Evolutionary conservation across 73 alveolate species (phyloP).

Genomic region (Tetrahymena thermophila): DNA sequence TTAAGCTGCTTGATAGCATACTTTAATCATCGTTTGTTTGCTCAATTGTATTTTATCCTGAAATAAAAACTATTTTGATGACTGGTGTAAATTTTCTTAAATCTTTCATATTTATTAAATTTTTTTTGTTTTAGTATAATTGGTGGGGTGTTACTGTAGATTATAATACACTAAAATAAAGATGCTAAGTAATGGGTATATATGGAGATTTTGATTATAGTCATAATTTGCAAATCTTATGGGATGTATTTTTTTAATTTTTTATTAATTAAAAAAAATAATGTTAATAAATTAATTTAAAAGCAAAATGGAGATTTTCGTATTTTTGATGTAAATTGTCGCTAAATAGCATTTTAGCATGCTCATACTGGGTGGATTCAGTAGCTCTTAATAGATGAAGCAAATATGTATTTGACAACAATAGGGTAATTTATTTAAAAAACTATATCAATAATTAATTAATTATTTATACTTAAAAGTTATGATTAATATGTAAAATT

Average conservation of each 20-base stretch:
- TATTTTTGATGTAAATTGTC: neutral
- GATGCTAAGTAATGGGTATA: neutral
- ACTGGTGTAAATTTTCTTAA: neutral
- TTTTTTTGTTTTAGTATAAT: neutral
- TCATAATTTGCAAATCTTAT: neutral
- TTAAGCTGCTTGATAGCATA: too few species aligned
- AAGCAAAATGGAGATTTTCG: neutral
- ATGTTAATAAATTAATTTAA: too few species aligned
- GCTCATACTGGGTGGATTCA: neutral
- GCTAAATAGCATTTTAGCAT: neutral
- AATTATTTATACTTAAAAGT: neutral
- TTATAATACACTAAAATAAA: neutral
- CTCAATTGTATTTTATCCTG: neutral
- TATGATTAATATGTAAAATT: neutral
- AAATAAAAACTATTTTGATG: neutral
- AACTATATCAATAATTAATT: too few species aligned
- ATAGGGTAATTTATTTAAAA: neutral
- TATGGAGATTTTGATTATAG: neutral
- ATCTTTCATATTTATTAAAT: too few species aligned
- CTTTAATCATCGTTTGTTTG: neutral
- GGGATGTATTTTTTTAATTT: neutral
- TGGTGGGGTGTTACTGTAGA: neutral
- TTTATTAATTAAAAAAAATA: too few species aligned
- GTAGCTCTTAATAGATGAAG: neutral
- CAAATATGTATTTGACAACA: neutral